Conservation (phyloP, 345 rosid species). For the Pelargonium nanum region DNA sequence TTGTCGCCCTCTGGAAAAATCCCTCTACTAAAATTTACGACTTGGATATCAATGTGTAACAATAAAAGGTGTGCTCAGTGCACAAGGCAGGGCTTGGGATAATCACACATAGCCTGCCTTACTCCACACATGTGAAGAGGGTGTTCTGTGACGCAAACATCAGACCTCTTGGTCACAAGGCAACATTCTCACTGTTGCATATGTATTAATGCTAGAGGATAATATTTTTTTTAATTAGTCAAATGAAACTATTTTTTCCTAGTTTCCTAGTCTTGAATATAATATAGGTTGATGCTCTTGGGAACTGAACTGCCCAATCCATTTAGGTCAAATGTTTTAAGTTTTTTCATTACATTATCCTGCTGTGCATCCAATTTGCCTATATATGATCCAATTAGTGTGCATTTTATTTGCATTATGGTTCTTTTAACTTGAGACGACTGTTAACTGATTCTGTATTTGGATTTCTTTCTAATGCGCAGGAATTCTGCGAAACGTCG, state of each 20-base stretch:
- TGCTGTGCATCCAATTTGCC: neutral
- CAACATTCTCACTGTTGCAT: neutral
- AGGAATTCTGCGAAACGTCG: constrained; percentile 89
- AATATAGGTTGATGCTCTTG: no score
- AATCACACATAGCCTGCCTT: no score
- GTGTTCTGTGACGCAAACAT: no score
- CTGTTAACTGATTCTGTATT: no score
- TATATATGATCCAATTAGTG: neutral
- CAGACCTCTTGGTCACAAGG: neutral
- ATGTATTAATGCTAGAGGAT: neutral
- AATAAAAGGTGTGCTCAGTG: no score
- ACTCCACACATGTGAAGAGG: no score
- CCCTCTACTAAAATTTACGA: neutral
- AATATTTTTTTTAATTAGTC: neutral
- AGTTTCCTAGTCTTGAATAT: neutral
- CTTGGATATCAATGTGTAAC: neutral
- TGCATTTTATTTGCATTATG: neutral
- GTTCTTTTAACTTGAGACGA: no score
- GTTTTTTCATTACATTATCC: no score
- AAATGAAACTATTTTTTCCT: neutral
- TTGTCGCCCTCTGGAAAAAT: neutral
- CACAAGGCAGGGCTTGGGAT: no score
- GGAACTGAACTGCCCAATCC: no score
- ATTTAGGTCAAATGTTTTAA: no score
- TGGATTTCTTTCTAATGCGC: no score